A percentile compares a stretch with the other conserved stretches of the same genome.
phyloP scores from a whole-genome alignment of 257 asterid genomes.

The Hygrophila difformis region DNA sequence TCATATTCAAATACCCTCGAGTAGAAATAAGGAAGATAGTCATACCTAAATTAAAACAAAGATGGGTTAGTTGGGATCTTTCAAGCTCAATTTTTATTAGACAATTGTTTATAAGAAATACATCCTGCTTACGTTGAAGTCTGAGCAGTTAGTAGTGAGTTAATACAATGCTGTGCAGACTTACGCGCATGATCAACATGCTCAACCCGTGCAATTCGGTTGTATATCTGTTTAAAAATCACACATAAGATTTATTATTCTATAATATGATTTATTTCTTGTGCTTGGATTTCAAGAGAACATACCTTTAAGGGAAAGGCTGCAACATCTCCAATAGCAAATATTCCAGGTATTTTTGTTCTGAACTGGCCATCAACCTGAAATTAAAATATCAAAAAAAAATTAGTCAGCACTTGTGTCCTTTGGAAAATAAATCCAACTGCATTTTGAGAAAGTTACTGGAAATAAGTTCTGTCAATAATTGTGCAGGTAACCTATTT shows the following conservation, averaged over 20 bases:
- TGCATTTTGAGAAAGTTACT: no score
- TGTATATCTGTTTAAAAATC: slow-evolving; percentile 74
- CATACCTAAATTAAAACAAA: slow-evolving; percentile 49
- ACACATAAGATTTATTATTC: slow-evolving; percentile 11
- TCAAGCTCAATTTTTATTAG: slow-evolving; percentile 12
- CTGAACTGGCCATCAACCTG: slow-evolving; percentile 95
- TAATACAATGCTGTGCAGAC: slow-evolving; percentile 86
- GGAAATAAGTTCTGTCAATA: no score
- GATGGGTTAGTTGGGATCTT: slow-evolving; percentile 2
- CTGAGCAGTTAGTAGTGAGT: slow-evolving; percentile 69
- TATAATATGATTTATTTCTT: background rate
- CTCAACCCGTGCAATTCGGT: slow-evolving; percentile 81
- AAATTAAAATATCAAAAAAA: slow-evolving; percentile 17
- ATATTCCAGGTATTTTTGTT: slow-evolving; percentile 74
- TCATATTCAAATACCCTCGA: slow-evolving; percentile 92
- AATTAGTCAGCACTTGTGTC: background rate
- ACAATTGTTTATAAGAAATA: slow-evolving; percentile 11
- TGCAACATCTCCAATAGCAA: slow-evolving; percentile 92
- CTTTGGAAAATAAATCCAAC: background rate
- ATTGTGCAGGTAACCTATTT: no score
- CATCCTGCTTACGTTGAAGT: slow-evolving; percentile 48
- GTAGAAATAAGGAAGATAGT: slow-evolving; percentile 89
- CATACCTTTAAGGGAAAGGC: slow-evolving; percentile 91
- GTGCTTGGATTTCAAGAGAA: slow-evolving; percentile 11
- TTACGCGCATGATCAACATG: slow-evolving; percentile 97